Base-by-base conservation (phyloP, 225 moss, liverwort and hornwort genomes). In the Neckera pumila region DNA sequence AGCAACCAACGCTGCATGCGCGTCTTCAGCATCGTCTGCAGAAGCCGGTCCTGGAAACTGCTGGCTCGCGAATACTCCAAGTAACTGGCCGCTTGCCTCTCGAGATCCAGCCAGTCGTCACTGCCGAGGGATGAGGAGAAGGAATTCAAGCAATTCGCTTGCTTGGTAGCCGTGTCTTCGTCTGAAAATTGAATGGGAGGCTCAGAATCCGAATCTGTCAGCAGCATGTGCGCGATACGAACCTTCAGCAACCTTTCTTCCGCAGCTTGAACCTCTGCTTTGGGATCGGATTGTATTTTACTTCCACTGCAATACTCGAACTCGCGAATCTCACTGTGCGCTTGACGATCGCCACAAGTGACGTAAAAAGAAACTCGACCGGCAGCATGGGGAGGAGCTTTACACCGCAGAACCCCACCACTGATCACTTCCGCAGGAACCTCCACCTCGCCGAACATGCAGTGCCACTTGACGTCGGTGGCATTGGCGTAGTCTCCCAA, bases 361-460 rank as follows among this genome's bases (percentile, higher is more conserved):
- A 99, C 88, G 80, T 99, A 99, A 21, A 99, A 94, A 42, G 95
- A 89, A n/a, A 97, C 91, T 85, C 90, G 91, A 54, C 97, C 97
- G 31, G 88, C 90, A 56, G 86, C 90, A 87, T 94, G 92, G 27
- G 81, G 61, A 62, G 99, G 99, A 87, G 99, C 97, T 87, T 90
- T 94, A 90, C 99, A 99, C 60, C 96, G 92, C 51, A 99, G 89
- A 79, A 93, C 91, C 66, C 95, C 94, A 58, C 89, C 80, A 21
- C 81, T 89, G 47, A 99, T 36, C 27, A 96, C 89, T 72, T 97
- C 97, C 43, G 95, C 95, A 90, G 96, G 94, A 60, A 97, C 97
- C 92, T 99, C 99, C 76, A 95, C 82, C 77, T 92, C 94, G 26
- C 99, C 99, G 86, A 99, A 99, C 99, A 99, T 97, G 86, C 97